These are phyloP conservation scores for Cercospora zeina DNA, from an alignment of 2,329 filamentous ascomycete species.

Conservation along the genomic window DNA sequence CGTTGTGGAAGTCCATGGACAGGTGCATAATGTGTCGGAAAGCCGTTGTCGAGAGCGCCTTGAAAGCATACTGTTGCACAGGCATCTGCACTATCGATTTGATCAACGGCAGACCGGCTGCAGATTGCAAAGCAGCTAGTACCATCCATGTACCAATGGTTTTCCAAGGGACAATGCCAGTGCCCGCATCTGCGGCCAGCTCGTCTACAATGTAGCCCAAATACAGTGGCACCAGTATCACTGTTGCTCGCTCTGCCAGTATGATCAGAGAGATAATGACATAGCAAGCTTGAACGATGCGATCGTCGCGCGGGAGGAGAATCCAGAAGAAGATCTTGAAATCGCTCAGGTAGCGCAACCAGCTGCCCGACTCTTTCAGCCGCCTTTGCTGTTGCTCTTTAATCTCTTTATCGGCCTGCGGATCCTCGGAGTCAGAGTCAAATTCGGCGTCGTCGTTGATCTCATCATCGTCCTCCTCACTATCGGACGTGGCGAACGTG, in stretches of 20 bases:
- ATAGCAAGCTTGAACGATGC: constrained; percentile 66
- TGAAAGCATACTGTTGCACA: constrained; percentile 59
- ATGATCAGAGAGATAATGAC: constrained; percentile 67
- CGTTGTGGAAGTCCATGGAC: constrained; percentile 69
- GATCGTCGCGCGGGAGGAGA: constrained; percentile 71
- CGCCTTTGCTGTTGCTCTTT: constrained; percentile 57
- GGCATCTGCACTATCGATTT: constrained; percentile 56
- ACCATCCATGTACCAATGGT: constrained; percentile 55
- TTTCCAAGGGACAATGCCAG: constrained; percentile 53
- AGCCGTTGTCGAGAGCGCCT: constrained; percentile 59
- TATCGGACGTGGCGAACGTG: constrained; percentile 12
- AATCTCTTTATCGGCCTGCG: constrained; percentile 59
- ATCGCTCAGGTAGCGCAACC: constrained; percentile 73
- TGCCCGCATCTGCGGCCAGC: constrained; percentile 55
- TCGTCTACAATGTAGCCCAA: constrained; percentile 76
- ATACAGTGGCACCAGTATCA: constrained; percentile 77
- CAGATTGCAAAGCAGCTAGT: constrained; percentile 53
- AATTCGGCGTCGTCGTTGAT: constrained; percentile 27
- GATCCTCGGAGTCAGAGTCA: constrained; percentile 54
- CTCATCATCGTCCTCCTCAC: constrained; percentile 17
- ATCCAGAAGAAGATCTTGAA: constrained; percentile 76
- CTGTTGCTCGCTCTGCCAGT: constrained; percentile 68
- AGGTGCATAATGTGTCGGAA: constrained; percentile 69
- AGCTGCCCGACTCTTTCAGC: constrained; percentile 72
- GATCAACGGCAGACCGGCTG: constrained; percentile 54